Conservation (phyloP, 495 filamentous ascomycete species). For the Tetracladium setigerum region DNA sequence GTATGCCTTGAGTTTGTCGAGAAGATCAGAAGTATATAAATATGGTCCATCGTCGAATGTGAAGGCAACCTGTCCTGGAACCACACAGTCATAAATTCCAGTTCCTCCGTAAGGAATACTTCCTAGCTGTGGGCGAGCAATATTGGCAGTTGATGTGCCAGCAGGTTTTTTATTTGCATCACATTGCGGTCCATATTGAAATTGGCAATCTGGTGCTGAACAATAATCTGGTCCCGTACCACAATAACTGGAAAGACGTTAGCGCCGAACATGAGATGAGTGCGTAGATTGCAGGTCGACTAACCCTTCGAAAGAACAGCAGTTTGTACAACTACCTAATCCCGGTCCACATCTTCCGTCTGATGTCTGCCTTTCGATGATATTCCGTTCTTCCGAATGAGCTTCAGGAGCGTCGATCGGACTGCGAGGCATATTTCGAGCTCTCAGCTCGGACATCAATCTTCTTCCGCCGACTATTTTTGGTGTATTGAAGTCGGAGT, state of each 20-base stretch:
- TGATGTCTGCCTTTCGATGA: slow-evolving; percentile 1
- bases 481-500: slow-evolving; percentile 24
- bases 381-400: slow-evolving; percentile 3
- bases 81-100: slow-evolving; percentile 58
- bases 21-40: slow-evolving; percentile 50
- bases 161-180: slow-evolving; percentile 59
- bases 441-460: slow-evolving; percentile 24
- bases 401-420: background rate
- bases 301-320: slow-evolving; percentile 58
- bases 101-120: slow-evolving; percentile 49
- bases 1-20: slow-evolving; percentile 52
- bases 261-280: slow-evolving; percentile 23
- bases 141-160: slow-evolving; percentile 50
- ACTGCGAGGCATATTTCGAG: slow-evolving; percentile 12
- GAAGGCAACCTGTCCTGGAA: slow-evolving; percentile 41
- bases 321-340: slow-evolving; percentile 46
- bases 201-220: slow-evolving; percentile 59
- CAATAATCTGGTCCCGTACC: slow-evolving; percentile 57
- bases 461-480: slow-evolving; percentile 29
- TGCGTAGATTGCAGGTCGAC: background rate
- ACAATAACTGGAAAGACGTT: slow-evolving; percentile 43
- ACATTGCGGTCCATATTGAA: slow-evolving; percentile 56
- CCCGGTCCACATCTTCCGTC: slow-evolving; percentile 29
- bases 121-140: slow-evolving; percentile 53
- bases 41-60: slow-evolving; percentile 70